Base-by-base conservation (phyloP, 768 basidiomycete species). In the Trametes coccinea region DNA sequence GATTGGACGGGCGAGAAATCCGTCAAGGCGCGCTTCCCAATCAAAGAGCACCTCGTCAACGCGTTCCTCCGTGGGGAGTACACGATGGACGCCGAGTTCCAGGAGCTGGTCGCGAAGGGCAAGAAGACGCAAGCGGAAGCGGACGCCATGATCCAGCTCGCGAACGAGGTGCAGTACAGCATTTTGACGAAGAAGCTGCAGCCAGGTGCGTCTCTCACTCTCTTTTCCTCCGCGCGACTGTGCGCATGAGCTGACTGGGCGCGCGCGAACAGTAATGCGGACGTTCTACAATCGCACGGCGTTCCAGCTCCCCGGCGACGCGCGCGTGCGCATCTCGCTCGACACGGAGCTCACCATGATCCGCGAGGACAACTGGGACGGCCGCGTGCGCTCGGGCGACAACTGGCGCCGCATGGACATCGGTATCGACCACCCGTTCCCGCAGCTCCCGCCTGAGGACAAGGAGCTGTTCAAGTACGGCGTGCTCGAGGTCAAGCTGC, bases 1-100 rank as follows among this genome's bases (percentile, higher is more conserved):
- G 97, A 99, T 71, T 99, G 97, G 97, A 98, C 96, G 0, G 97
- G 97, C 37, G 96, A 99, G 75, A 98, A 98, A 75, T 95, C 93
- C 9, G 95, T 98, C 71, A 99, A 98, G 75, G 92, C 95, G 13
- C 90, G 95, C 10, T 98, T 98, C 78, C 87, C 92, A 2, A 88
- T 99, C 73, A 95, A 96, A 72, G 96, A 98, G 72, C 86, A 93
- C 63, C 85, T 91, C 48, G 88, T 98, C 67, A 96, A 98, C 70
- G 87, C 90, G 14, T 99, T 94, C 79, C 75, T 97, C 43, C 79
- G 82, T 22, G 97, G 97, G 16, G 88, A 93, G 70, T 90, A 97
- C 75, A 96, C 87, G 31, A 90, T 97, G 82, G 95, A 98, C 70
- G 90, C 80, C 43, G 95, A 98, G 67, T 92, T 98, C 75, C 90